Base-by-base conservation (phyloP, 805 yeast species). In the Barnettozyma wickerhamii region DNA sequence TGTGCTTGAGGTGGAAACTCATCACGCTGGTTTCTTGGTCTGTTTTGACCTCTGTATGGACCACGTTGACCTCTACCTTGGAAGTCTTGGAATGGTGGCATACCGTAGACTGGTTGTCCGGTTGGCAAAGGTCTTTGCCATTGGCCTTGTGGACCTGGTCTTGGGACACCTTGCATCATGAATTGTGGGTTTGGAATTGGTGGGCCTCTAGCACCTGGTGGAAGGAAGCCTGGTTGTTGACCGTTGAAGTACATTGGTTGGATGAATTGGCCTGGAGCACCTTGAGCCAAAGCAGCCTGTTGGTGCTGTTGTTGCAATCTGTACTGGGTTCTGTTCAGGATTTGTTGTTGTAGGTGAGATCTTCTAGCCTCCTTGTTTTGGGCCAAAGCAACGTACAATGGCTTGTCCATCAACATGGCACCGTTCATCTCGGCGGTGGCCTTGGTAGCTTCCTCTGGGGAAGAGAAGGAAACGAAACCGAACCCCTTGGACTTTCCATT, bases 361-460 rank as follows among this genome's bases (percentile, higher is more conserved):
- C 95, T 84, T 79, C 99, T 89, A 44, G 88, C 95, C 58, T 91
- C 99, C 75, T 88, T 91, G 70, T 96, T 86, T 79, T 93, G 99
- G 57, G 99, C 99, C 63, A 93, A 81, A 47, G 97, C 96, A 70
- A 93, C 99, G 67, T 91, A 93, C 64, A 93, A 77, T 60, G 98
- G 99, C 79, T 93, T 93, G 65, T 90, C 88, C 56, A 80, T 82
- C 57, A 93, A 79, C 83, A 91, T 84, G 66, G 89, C 85, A 73
- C 89, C 96, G 80, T 91, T 89, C 96, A 91, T 90, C 76, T 91
- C 99, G 57, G 91, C 77, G 66, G 91, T 88, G 52, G 99, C 99
- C 74, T 88, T 89, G 60, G 96, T 86, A 56, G 99, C 99, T 79
- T 93, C 99, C 69, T 93, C 99, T 62, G 98, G 96, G 51, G 93